Base-by-base conservation (phyloP, 2,329 filamentous ascomycete genomes). In the Trichoderma semiorbis region DNA sequence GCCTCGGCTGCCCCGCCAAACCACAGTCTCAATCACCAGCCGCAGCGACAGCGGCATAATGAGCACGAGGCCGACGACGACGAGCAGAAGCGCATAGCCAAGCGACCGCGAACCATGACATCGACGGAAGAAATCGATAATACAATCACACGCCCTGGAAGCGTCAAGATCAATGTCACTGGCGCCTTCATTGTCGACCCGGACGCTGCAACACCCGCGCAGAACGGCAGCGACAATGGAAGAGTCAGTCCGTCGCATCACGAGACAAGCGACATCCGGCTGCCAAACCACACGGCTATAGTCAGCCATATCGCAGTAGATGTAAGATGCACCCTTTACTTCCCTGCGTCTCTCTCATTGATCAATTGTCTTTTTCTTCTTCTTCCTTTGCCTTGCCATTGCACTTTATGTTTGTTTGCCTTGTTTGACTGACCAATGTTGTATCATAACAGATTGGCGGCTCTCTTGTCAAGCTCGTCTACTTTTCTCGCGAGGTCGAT, bases 261-360 rank as follows among this genome's bases (percentile, higher is more conserved):
- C 80, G 93, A 97, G 80, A 94, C 93, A 71, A 94, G 93, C 79
- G 96, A 98, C 80, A 99, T 99, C 77, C 88, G 96, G n/a, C 85
- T 99, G 72, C 96, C 96, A 32, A 96, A 98, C 81, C 96, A 99
- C 82, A 97, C 93, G 14, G 92, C 93, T 12, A 91, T 97, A 10
- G 95, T 99, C 76, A 98, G 94, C 84, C 96, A 99, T 85, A 93
- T 99, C 76, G 96, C 96, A 68, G 92, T 98, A 73, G 96, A 99
- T 87, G 94, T 97, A 87, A 83, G 92, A 86, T 73, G 47, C 57
- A 21, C 2, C 18, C 16, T 36, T 62, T 66, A 34, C 28, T 39
- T 32, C 30, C 21, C 18, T 3, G 8, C 5, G 3, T 10, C 16
- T 64, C 24, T 53, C 18, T 3, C 28, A 18, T 5, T 6, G 36